These are phyloP conservation scores for Helianthus annuus DNA, from an alignment of 129 eudicot species.

Conservation along the genomic window HanXRQr2.0-SUNRISE NC_035441.2:47904399-47904898, in stretches of 20 bases:
- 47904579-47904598: no score
- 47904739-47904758: conserved; percentile 71
- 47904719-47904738: conserved; percentile 83
- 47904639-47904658: no score
- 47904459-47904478: no score
- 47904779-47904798: conserved; percentile 62
- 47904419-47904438: neutral
- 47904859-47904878: neutral
- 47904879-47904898: neutral
- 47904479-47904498: no score
- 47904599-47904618: no score
- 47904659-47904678: no score
- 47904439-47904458: no score
- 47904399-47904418: neutral
- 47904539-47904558: no score
- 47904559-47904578: no score
- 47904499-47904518: no score
- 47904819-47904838: conserved; percentile 55
- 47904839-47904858: neutral
- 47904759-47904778: conserved; percentile 82
- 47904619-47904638: no score
- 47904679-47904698: conserved; percentile 29
- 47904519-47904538: no score
- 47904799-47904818: conserved; percentile 66
- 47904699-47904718: conserved; percentile 98